phyloP scores from a whole-genome alignment of 371 early-diverging fungal genomes.

The Apophysomyces trapeziformis region DNA sequence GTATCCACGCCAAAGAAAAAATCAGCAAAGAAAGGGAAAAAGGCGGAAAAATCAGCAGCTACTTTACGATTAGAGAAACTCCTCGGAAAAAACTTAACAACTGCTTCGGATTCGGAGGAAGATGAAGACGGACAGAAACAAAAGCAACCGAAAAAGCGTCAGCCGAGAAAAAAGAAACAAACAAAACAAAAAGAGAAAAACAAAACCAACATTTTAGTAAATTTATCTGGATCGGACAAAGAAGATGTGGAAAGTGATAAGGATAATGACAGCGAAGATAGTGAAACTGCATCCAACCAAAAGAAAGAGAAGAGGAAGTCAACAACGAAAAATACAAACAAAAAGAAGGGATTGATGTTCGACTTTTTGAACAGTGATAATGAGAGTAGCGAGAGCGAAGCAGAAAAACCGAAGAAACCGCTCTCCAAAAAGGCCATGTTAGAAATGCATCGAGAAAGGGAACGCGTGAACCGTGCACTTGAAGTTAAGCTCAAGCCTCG shows the following conservation, averaged over 20 bases:
- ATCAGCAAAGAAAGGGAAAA: background rate
- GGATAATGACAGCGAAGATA: slow-evolving; percentile 10
- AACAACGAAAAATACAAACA: background rate
- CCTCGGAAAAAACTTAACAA: slow-evolving; percentile 1
- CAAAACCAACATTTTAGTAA: background rate
- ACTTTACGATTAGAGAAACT: slow-evolving; percentile 10
- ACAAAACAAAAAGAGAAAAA: slow-evolving; percentile 1
- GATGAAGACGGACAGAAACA: slow-evolving; percentile 12
- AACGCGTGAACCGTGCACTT: slow-evolving; percentile 22
- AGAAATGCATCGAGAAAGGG: slow-evolving; percentile 30
- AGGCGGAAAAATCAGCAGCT: slow-evolving; percentile 4
- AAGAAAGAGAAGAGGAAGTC: background rate
- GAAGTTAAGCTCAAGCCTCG: slow-evolving; percentile 22
- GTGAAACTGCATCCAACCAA: background rate
- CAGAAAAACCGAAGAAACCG: background rate
- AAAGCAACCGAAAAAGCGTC: background rate
- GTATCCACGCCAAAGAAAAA: background rate
- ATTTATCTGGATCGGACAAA: slow-evolving; percentile 10
- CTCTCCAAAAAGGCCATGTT: slow-evolving; percentile 25
- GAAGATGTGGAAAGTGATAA: slow-evolving; percentile 22
- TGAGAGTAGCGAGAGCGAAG: slow-evolving; percentile 5
- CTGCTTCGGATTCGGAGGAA: background rate
- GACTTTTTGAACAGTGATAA: background rate
- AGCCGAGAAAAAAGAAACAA: background rate
- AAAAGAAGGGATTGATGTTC: background rate